Percentiles rank a stretch among this genome's conserved stretches.
Conservation (phyloP, 2,329 filamentous ascomycete species). For the Pseudogymnoascus sp. region DNA sequence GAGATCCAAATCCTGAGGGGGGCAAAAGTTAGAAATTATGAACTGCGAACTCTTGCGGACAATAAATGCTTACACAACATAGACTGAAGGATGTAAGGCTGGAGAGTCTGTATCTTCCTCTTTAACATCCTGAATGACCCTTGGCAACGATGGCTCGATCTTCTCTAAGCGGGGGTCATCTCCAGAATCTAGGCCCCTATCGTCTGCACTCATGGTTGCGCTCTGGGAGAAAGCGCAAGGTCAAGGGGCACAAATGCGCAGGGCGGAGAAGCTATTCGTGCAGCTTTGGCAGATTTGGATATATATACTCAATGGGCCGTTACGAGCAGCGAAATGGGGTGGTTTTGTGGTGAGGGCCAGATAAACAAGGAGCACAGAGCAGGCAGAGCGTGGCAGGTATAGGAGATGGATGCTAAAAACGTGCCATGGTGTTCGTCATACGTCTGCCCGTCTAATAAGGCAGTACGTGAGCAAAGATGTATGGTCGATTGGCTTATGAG, state of each 20-base stretch:
- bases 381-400: not conserved
- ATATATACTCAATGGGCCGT: constrained; percentile 11
- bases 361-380: not conserved
- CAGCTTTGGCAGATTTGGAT: not conserved
- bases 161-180: constrained; percentile 63
- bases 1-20: constrained; percentile 74
- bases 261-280: not conserved
- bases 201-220: constrained; percentile 56
- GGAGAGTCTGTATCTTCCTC: not conserved
- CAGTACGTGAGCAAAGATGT: not conserved
- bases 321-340: constrained; percentile 18
- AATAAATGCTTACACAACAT: constrained; percentile 56
- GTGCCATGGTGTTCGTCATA: constrained; percentile 8
- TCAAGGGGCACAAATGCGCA: constrained; percentile 10
- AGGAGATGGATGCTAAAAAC: not conserved
- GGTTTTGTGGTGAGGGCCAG: not conserved
- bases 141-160: constrained; percentile 65
- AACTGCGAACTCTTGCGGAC: constrained; percentile 15
- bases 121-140: constrained; percentile 61
- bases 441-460: not conserved
- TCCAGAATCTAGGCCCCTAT: constrained; percentile 82
- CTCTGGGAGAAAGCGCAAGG: constrained; percentile 22
- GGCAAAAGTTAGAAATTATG: constrained; percentile 11
- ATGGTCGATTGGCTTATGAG: not conserved
- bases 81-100: constrained; percentile 62